phyloP scores from a whole-genome alignment of 192 early-diverging fungal species.

The Phycomyces nitens region DNA sequence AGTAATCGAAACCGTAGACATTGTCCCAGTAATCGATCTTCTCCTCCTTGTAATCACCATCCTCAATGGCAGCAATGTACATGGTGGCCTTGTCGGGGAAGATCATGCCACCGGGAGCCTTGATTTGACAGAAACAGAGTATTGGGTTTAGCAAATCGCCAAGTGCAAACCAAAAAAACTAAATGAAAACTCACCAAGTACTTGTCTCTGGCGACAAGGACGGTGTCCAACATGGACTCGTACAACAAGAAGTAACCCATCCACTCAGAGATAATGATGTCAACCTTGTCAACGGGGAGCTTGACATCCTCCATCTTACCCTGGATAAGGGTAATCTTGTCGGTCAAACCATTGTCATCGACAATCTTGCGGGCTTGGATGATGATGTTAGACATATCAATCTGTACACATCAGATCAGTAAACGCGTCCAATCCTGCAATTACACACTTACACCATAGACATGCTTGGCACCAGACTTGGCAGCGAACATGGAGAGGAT shows the following conservation, averaged over 20 bases:
- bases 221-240: conserved; percentile 99
- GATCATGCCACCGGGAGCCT: conserved; percentile 83
- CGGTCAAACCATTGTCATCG: conserved; percentile 87
- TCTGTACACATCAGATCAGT: conserved; percentile 23
- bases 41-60: conserved; percentile 74
- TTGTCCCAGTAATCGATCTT: conserved; percentile 70
- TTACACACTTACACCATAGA: conserved; percentile 77
- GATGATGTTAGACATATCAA: conserved; percentile 98
- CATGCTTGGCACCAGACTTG: conserved; percentile 93
- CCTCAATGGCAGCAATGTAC: conserved; percentile 88
- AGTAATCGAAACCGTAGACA: conserved; percentile 98
- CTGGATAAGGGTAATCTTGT: conserved; percentile 85
- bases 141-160: neutral
- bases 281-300: conserved; percentile 92
- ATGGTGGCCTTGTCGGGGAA: conserved; percentile 85
- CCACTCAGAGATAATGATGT: conserved; percentile 99
- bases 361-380: conserved; percentile 92
- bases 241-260: conserved; percentile 99
- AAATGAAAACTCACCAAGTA: conserved; percentile 56
- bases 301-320: conserved; percentile 97
- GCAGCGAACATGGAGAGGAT: conserved; percentile 99
- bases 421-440: neutral
- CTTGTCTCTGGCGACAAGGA: conserved; percentile 91
- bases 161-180: no score
- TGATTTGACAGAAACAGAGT: neutral